These are phyloP conservation scores for Microdochium nivale DNA, from an alignment of 2,329 filamentous ascomycete species.

Conservation along the genomic window DNA sequence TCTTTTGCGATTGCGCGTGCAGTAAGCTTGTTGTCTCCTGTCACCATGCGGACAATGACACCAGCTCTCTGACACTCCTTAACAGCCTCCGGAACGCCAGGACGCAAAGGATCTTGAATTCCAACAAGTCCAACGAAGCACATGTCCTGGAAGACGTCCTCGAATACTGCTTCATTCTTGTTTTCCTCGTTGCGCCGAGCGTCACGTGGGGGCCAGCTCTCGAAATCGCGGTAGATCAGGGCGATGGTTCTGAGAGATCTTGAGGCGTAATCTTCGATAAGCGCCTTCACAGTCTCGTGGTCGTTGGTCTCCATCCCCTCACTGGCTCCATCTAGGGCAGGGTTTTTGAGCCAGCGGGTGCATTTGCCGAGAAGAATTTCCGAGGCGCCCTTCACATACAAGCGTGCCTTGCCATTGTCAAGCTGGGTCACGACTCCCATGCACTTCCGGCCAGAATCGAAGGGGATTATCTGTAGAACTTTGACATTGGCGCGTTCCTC, in stretches of 20 bases:
- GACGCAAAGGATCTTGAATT: conserved; percentile 72
- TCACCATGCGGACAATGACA: conserved; percentile 78
- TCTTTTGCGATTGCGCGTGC: conserved; percentile 72
- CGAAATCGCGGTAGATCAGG: conserved; percentile 75
- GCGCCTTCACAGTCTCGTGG: conserved; percentile 46
- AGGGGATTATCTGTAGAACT: conserved; percentile 61
- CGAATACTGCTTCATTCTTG: conserved; percentile 54
- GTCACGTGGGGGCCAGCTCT: conserved; percentile 69
- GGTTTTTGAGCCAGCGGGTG: conserved; percentile 39
- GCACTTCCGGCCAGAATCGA: conserved; percentile 69
- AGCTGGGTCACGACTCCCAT: conserved; percentile 52
- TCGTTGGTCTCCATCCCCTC: conserved; percentile 41
- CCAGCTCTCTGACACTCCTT: conserved; percentile 65
- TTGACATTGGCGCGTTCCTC: conserved; percentile 53
- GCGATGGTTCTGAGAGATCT: conserved; percentile 79
- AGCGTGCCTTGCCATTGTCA: conserved; percentile 39
- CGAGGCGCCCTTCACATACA: conserved; percentile 57
- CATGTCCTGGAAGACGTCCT: conserved; percentile 60
- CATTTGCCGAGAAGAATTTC: conserved; percentile 55
- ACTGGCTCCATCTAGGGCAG: conserved; percentile 33
- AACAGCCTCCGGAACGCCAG: conserved; percentile 67
- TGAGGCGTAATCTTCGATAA: conserved; percentile 72
- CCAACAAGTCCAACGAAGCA: conserved; percentile 62
- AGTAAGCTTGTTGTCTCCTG: conserved; percentile 73
- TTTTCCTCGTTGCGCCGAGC: conserved; percentile 45